Percentiles rank a stretch among this genome's conserved stretches.
These are phyloP conservation scores for Gardenia jasminoides DNA, from an alignment of 257 asterid genomes.

Conservation along the genomic window DNA sequence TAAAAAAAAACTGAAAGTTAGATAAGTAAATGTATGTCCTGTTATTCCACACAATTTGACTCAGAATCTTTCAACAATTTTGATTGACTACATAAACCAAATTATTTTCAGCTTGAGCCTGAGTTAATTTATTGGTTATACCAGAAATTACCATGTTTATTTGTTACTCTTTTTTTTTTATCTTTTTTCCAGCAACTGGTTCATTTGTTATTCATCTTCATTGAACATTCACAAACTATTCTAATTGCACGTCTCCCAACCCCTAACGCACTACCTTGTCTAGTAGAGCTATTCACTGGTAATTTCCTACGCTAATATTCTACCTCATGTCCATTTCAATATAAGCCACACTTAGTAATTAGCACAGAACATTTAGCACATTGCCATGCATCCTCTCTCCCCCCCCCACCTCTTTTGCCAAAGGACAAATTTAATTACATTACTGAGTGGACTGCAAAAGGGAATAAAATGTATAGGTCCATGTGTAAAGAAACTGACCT, in stretches of 20 bases:
- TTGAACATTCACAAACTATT: neutral
- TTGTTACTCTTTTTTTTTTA: neutral
- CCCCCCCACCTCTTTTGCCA: neutral
- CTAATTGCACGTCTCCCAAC: neutral
- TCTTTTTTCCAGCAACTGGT: neutral
- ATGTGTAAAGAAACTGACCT: conserved; percentile 48
- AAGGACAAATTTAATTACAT: neutral
- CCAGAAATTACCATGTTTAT: neutral
- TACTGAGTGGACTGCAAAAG: neutral
- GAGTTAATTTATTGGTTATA: neutral
- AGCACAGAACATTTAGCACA: neutral
- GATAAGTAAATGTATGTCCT: neutral
- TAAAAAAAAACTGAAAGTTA: neutral
- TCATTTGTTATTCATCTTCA: neutral
- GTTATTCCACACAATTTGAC: neutral
- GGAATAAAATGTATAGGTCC: conserved; percentile 6
- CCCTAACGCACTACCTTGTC: neutral
- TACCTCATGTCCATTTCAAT: neutral
- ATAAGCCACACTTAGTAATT: neutral
- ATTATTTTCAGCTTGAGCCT: neutral
- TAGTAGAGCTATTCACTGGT: neutral
- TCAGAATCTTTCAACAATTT: neutral
- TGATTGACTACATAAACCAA: neutral
- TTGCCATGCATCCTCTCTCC: neutral
- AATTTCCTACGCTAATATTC: neutral